Base-by-base conservation (phyloP, 108 stramenopile species). In the Schizochytrium sp. region DNA sequence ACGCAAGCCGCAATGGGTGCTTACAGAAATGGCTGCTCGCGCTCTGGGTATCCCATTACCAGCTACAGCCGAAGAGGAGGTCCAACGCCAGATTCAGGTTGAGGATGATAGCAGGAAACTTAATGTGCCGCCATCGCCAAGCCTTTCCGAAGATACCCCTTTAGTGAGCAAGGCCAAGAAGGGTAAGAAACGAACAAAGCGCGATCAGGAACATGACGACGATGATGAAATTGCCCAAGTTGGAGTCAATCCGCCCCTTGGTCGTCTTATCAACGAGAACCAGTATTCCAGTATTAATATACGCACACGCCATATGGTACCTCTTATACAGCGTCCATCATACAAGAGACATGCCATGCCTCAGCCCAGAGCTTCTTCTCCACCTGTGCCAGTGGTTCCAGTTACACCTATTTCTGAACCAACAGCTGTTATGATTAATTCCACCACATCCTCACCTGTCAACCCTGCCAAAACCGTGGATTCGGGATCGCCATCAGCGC, bases 1-100 rank as follows among this genome's bases (percentile, higher is more conserved):
- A 50, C 46, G 73, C 46, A 83, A 83, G 73, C 73, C 73, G 73
- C 73, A 83, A 19, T 83, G 73, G 73, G n/a, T 15, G 4, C 17
- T 83, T 53, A 83, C 73, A 0, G 73, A 47, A n/a, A 15, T 53
- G 49, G 73, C 49, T 53, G 73, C 73, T 46, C 73, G 73, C 73
- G 49, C 46, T n/a, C 45, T 83, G 49, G 73, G 73, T 17, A 83
- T 83, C 19, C 28, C 47, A 4, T 38, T 83, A 1, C 73, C 73
- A 13, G 73, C 73, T 17, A 38, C 49, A 46, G 73, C 53, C 49
- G 73, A 83, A 19, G 73, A 42, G 28, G 46, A 53, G 45, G 50
- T 83, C 15, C 73, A 38, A 5, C 7, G 50, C 28, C 49, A 53
- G n/a, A n/a, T n/a, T 19, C 72, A 28, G 49, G 53, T 4, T 4